Conservation (phyloP, 2,329 filamentous ascomycete genomes). For the Cadophora malorum region DNA sequence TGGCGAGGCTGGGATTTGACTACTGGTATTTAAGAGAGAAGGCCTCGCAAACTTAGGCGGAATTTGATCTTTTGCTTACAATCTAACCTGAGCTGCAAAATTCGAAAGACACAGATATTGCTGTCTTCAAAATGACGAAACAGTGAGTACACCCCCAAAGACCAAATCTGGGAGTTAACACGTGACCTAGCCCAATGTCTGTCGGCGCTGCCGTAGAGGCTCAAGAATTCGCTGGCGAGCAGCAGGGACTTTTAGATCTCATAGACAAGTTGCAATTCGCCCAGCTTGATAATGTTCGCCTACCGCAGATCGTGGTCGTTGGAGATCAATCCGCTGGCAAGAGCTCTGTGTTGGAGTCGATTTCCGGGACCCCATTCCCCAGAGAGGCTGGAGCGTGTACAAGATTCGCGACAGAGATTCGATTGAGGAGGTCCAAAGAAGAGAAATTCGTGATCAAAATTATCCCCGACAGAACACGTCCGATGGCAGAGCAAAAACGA, state of each 20-base stretch:
- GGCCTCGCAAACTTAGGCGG: neutral
- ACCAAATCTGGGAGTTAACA: slow-evolving; percentile 8
- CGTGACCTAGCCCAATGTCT: slow-evolving; percentile 55
- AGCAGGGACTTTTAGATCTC: slow-evolving; percentile 27
- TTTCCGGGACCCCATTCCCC: slow-evolving; percentile 49
- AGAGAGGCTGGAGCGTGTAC: slow-evolving; percentile 49
- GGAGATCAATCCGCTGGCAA: slow-evolving; percentile 48
- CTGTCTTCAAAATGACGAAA: slow-evolving; percentile 10
- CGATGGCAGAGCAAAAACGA: slow-evolving; percentile 24
- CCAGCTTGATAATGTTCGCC: slow-evolving; percentile 30
- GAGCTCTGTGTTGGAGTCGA: slow-evolving; percentile 45
- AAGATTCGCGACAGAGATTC: slow-evolving; percentile 52
- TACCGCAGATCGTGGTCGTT: slow-evolving; percentile 40
- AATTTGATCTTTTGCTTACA: neutral
- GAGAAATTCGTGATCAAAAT: slow-evolving; percentile 27
- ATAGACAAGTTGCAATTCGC: slow-evolving; percentile 31
- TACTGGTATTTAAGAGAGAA: slow-evolving; percentile 6
- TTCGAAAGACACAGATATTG: neutral
- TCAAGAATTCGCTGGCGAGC: slow-evolving; percentile 25
- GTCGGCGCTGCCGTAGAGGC: slow-evolving; percentile 22
- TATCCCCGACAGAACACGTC: slow-evolving; percentile 25
- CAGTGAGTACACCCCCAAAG: neutral
- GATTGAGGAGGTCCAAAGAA: slow-evolving; percentile 39
- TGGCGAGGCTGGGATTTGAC: slow-evolving; percentile 5
- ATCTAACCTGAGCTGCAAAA: neutral